A percentile compares a stretch with the other conserved stretches of the same genome.
phyloP scores from a whole-genome alignment of 129 eudicot species.

The Helichrysum umbraculigerum region DNA sequence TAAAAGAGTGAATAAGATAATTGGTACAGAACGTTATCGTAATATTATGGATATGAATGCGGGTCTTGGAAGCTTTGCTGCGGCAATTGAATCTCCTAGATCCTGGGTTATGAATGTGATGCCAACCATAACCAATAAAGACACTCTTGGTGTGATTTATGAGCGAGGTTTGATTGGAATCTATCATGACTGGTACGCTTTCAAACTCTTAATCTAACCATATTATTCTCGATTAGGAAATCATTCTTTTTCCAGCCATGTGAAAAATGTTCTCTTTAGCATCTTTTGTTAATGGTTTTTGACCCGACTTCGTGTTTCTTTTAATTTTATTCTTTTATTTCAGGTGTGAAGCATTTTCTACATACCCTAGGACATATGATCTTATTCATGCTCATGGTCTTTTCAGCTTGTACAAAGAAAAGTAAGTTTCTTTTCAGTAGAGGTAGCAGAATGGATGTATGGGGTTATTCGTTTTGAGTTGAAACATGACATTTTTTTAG shows the following conservation, averaged over 20 bases:
- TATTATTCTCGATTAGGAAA: background rate
- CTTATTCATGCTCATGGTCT: conserved; percentile 54
- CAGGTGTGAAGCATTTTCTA: conserved; percentile 71
- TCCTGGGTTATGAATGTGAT: conserved; percentile 69
- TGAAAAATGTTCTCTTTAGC: background rate
- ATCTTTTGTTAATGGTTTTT: background rate
- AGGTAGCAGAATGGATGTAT: background rate
- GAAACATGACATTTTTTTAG: background rate
- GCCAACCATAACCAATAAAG: conserved; percentile 59
- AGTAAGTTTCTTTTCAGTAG: conserved; percentile 33
- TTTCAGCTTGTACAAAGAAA: conserved; percentile 58
- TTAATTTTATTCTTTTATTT: background rate
- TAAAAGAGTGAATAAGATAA: conserved; percentile 50
- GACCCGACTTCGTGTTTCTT: background rate
- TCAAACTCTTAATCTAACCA: background rate
- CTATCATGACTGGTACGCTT: conserved; percentile 60
- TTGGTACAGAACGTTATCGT: conserved; percentile 54
- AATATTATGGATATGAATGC: conserved; percentile 72
- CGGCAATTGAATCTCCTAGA: conserved; percentile 51
- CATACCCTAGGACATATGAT: conserved; percentile 64
- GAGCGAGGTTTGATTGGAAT: conserved; percentile 67
- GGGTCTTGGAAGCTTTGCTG: conserved; percentile 68
- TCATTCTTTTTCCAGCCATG: background rate
- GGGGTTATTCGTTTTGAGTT: background rate
- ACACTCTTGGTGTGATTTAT: conserved; percentile 52